Evolutionary conservation across 2,329 filamentous ascomycete genomes (phyloP), one percentile per base, ranked within the genome.

Genomic region (Stagonosporopsis rhizophila): DNA sequence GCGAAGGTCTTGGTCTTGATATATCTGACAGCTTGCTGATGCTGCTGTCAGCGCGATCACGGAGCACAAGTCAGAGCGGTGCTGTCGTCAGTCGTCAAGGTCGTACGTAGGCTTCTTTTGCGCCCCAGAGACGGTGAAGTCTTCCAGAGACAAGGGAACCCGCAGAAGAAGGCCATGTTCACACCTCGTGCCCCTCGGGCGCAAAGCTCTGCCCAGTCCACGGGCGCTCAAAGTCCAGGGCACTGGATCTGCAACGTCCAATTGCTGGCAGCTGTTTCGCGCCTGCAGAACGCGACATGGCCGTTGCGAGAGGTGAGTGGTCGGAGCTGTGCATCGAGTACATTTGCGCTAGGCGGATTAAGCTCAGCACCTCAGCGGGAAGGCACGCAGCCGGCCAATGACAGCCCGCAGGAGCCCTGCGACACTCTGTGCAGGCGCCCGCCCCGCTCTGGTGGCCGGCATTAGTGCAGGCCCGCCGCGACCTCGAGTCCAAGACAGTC

Each of bases 191-290:
- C 60, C 45, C 56, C 53, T 51, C 59, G 61, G 65, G 50, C 59
- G 54, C 62, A 59, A 44, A 52, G 35, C 14, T 32, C 20, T 59
- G 66, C 55, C 59, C 64, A 67, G 62, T 50, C 52, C 58, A 44
- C 32, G 61, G 64, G 65, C 62, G 64, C 45, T 56, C 40, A 19
- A 41, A 44, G 17, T 62, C 50, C 59, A 64, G 60, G 64, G 57
- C 55, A 58, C 42, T 45, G 56, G 54, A 52, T 56, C 7, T 39
- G 42, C 58, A 45, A 58, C 41, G 52, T 34, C 70, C 67, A 72
- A 72, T 72, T 61, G 62, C 22, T 59, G 52, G 37, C 19, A 56
- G 60, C 59, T 67, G 67, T 69, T 71, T 72, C 62, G 66, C 69
- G 70, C 70, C 68, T 64, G 63, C 56, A 60, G 63, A 67, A 67